Base-by-base conservation (phyloP, 352 stramenopile species). In the Phytopythium oedochilum region DNA sequence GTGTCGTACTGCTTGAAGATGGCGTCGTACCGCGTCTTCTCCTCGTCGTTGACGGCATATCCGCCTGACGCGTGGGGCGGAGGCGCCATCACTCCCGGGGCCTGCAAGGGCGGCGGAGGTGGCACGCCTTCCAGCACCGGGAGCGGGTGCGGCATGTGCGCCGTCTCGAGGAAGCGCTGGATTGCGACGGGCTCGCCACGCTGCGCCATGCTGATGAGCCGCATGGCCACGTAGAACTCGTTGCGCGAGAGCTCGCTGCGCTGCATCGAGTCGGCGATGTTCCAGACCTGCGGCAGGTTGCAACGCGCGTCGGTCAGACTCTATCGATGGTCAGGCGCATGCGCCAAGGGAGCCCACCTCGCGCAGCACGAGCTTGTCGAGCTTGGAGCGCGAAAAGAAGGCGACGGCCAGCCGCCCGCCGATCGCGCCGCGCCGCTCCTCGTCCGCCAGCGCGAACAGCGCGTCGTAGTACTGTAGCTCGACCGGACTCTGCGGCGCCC, bases 1-100 rank as follows among this genome's bases (percentile, higher is more conserved):
- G 80, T 81, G 42, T 96, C 86, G 55, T 98, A 98, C 50, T 96
- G 75, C 23, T 88, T 83, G 70, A 98, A 98, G 22, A 98, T 84
- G 23, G 64, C 60, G 57, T 97, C 82, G 72, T 98, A 98, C 2
- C 92, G 82, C 20, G 73, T 66, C 59, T 92, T 94, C 71, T 98
- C 94, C 25, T 89, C 73, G 3, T 88, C 75, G 20, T 79, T 92
- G 60, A 98, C 75, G n/a, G 68, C 77, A 57, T 97, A 98, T 11
- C 59, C 34, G 20, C 61, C 63, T 17, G 34, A 1, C 22, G 22
- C 17, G 11, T 26, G 47, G 17, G 47, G 17, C 10, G 47, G 10
- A 29, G 47, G 7, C 18, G 20, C 18, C 50, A 46, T 50, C 20
- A 28, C 53, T 8, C 39, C 35, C 15, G 49, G 20, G 7, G 31